phyloP scores from a whole-genome alignment of 805 yeast species.

The Wickerhamomyces sydowiorum region DNA sequence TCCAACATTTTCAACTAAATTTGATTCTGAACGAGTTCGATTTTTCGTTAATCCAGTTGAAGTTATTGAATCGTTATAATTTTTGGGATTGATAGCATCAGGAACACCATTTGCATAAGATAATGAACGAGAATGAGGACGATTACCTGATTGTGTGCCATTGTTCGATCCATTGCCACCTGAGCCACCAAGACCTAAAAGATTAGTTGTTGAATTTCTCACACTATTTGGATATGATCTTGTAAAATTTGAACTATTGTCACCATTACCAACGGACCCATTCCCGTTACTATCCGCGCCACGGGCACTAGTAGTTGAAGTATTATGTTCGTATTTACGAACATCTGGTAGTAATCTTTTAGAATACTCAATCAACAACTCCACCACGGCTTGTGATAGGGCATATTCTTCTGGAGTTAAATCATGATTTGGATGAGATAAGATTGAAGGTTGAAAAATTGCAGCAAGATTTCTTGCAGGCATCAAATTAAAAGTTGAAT shows the following conservation, averaged over 20 bases:
- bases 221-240: not conserved
- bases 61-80: constrained; percentile 17
- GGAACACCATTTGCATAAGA: constrained; percentile 41
- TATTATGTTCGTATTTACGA: constrained; percentile 25
- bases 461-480: constrained; percentile 91
- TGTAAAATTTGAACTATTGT: not conserved
- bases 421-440: constrained; percentile 90
- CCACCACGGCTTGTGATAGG: constrained; percentile 77
- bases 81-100: constrained; percentile 30
- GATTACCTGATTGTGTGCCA: constrained; percentile 4
- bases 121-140: constrained; percentile 35
- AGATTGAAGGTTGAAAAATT: constrained; percentile 92
- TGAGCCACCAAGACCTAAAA: not conserved
- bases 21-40: not conserved
- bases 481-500: constrained; percentile 79
- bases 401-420: constrained; percentile 91
- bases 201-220: not conserved
- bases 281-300: constrained; percentile 3
- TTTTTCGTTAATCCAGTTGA: not conserved
- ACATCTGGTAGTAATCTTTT: constrained; percentile 65
- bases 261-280: constrained; percentile 1
- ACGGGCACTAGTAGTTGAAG: not conserved
- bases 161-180: constrained; percentile 5
- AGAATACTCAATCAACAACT: constrained; percentile 83
- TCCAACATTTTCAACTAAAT: not conserved